Evolutionary conservation across 2,329 filamentous ascomycete species (phyloP), one percentile per base, ranked within the genome.

Genomic region (Myriosclerotinia curreyana): DNA sequence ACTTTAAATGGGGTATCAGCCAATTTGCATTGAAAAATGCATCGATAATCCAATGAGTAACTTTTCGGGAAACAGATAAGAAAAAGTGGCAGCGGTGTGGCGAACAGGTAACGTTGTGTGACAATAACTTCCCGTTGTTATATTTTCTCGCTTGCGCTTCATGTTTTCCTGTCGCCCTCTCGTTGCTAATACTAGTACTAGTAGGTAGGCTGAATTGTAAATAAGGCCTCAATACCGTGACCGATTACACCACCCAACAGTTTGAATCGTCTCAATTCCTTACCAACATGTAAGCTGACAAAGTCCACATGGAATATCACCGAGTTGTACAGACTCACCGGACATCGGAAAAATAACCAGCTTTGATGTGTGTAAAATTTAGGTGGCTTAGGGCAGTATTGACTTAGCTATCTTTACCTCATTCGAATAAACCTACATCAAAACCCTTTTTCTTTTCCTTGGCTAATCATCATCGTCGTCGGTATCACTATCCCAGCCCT

Each of bases 401-500:
- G 55, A 20, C 20, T 36, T 22, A 48, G 42, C 42, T 48, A 58
- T 36, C 42, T 48, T 58, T 25, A 58, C 55, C 55, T 48, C 48
- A 36, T 48, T 22, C 28, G 55, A 36, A 36, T 20, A 11, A 46
- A 58, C 54, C 28, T 58, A 34, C 54, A 58, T 58, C 40, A 22
- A 28, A 34, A 36, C n/a, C 44, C 22, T 7, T 5, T 15, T 14
- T 25, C 25, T 17, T 49, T 49, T 49, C 14, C 46, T 49, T 49
- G 22, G 22, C 49, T 72, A 73, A 63, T 75, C 72, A 66, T 91
- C 88, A 65, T 91, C 87, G 11, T 86, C 82, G 70, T 91, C 89
- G 65, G 85, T 88, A 31, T 87, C 91, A 71, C 89, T 92, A 15
- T 86, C 87, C 90, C 91, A 96, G 1, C 92, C 92, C 66, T 95